A percentile compares a stretch with the other conserved stretches of the same genome.
Conservation (phyloP, 2,329 filamentous ascomycete species). For the Coniella vitis region DNA sequence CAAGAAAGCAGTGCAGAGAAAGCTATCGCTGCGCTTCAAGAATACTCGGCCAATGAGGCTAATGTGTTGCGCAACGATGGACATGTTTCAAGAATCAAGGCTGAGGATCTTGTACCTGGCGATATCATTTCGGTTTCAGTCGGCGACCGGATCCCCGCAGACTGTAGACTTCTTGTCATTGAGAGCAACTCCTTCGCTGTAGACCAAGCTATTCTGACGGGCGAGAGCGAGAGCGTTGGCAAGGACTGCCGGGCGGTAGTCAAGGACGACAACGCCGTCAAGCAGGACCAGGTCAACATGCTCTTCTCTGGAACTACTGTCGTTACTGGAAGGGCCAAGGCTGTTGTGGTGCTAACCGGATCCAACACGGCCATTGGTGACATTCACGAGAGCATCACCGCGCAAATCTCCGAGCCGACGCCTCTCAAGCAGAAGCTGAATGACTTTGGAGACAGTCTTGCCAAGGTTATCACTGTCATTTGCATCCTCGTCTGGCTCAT, state of each 20-base stretch:
- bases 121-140: slow-evolving; percentile 85
- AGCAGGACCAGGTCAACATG: slow-evolving; percentile 97
- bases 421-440: slow-evolving; percentile 98
- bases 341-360: slow-evolving; percentile 85
- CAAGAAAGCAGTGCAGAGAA: slow-evolving; percentile 99
- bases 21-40: slow-evolving; percentile 93
- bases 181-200: slow-evolving; percentile 97
- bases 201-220: slow-evolving; percentile 94
- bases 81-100: slow-evolving; percentile 74
- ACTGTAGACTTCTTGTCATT: slow-evolving; percentile 83
- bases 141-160: slow-evolving; percentile 88
- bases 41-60: slow-evolving; percentile 97
- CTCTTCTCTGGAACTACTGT: slow-evolving; percentile 98
- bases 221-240: slow-evolving; percentile 92
- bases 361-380: slow-evolving; percentile 91
- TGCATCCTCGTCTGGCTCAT: slow-evolving; percentile 97
- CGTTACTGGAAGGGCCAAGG: slow-evolving; percentile 86
- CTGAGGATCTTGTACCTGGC: slow-evolving; percentile 93
- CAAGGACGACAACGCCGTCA: slow-evolving; percentile 75
- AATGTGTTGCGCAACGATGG: slow-evolving; percentile 82
- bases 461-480: slow-evolving; percentile 97
- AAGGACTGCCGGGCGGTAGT: slow-evolving; percentile 67
- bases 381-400: slow-evolving; percentile 96
- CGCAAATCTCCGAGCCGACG: slow-evolving; percentile 95
- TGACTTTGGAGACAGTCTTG: slow-evolving; percentile 90